These are phyloP conservation scores for Parietaria judaica DNA, from an alignment of 306 rosid genomes.

Conservation along the genomic window DNA sequence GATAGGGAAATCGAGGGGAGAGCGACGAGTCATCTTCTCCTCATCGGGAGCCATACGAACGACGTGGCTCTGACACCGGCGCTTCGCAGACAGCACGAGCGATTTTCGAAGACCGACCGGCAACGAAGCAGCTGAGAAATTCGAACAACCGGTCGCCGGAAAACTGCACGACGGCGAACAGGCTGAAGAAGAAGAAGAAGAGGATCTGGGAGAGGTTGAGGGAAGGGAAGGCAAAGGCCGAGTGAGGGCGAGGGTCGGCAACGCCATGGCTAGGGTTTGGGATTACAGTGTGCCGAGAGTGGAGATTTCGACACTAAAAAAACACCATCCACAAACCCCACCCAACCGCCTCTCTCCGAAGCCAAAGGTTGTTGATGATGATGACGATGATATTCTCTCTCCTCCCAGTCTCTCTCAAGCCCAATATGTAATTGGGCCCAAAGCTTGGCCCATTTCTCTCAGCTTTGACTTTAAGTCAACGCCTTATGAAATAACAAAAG, in stretches of 20 bases:
- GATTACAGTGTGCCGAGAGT: not conserved
- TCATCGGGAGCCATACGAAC: constrained; percentile 87
- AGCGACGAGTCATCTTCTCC: constrained; percentile 73
- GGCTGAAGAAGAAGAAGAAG: constrained; percentile 4
- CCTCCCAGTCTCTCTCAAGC: not conserved
- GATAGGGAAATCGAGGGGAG: constrained; percentile 75
- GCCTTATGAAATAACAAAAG: too few species aligned
- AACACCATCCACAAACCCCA: constrained; percentile 1
- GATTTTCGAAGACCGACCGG: not conserved
- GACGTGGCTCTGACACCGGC: constrained; percentile 28
- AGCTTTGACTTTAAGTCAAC: too few species aligned
- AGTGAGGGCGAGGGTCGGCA: constrained; percentile 29
- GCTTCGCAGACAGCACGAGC: not conserved
- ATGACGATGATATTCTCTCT: not conserved
- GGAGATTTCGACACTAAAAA: not conserved
- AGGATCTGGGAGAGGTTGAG: constrained; percentile 7
- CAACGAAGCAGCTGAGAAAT: constrained; percentile 13
- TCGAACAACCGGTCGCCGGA: constrained; percentile 8
- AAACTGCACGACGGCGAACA: not conserved
- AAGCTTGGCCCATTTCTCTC: too few species aligned
- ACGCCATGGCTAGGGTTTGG: constrained; percentile 27
- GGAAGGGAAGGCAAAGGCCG: constrained; percentile 15
- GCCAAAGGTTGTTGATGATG: not conserved
- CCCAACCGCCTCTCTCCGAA: not conserved
- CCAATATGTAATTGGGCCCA: too few species aligned